Conservation (phyloP, 1,284 basidiomycete genomes). For the Moesziomyces sp. region DNA sequence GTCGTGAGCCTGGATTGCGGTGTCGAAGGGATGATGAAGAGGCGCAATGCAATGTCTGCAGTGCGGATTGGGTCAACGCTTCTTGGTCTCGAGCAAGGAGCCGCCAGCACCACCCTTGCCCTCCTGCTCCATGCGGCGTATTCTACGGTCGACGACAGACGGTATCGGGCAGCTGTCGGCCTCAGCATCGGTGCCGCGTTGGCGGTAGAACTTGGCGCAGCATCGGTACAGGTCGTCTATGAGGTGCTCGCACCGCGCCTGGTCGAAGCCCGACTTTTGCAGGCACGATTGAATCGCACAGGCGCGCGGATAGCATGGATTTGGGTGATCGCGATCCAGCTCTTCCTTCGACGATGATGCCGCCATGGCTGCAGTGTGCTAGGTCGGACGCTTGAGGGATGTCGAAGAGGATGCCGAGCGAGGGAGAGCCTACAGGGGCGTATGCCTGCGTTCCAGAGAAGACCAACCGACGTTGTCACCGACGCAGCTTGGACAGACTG, state of each 20-base stretch:
- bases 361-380: conserved; percentile 7
- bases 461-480: too few species aligned
- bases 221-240: conserved; percentile 62
- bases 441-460: too few species aligned
- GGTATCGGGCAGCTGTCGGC: conserved; percentile 62
- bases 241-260: conserved; percentile 59
- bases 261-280: conserved; percentile 57
- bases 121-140: conserved; percentile 48
- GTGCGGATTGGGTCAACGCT: neutral
- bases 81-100: conserved; percentile 31
- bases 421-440: too few species aligned
- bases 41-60: neutral
- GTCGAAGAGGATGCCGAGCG: too few species aligned
- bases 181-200: conserved; percentile 48
- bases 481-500: too few species aligned
- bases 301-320: conserved; percentile 61
- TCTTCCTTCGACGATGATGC: conserved; percentile 17
- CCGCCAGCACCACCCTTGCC: conserved; percentile 47
- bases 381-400: neutral
- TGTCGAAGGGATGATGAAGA: neutral
- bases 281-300: conserved; percentile 64
- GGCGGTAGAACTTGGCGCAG: conserved; percentile 59
- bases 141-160: conserved; percentile 43
- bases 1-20: too few species aligned
- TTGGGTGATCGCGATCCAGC: conserved; percentile 35